Evolutionary conservation across 805 yeast species (phyloP), one percentile per base, ranked within the genome.

Genomic region (Babjeviella inositovora): DNA sequence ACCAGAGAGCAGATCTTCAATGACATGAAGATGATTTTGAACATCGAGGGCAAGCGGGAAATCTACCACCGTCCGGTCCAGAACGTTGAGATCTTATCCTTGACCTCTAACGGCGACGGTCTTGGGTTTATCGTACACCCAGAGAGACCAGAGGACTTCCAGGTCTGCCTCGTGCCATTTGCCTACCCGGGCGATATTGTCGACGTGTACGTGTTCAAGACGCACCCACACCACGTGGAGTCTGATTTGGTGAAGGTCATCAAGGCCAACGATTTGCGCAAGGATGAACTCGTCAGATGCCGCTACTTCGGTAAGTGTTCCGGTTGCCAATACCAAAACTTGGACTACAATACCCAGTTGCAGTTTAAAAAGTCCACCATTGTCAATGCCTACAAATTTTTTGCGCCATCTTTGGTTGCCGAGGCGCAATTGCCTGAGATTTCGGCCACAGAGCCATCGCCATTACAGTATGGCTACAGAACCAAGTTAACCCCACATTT

Each of bases 401-500:
- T 81, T 41, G 82, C 87, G 1, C 75, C 80, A 8, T 45, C 48
- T 3, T 50, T 76, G 24, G 35, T 54, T 1, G 34, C 43, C 3
- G 33, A 42, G 8, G 50, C 47, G 0, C 40, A 50, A 21, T 42
- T 80, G 11, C 95, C 95, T 0, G 53, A 35, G 6, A 53, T 87
- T 17, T 62, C 62, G 2, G 47, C 55, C 2, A 80, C 93, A 0
- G 64, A 74, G 18, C 64, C 71, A 5, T 79, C 93, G 7, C 98
- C 98, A 4, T 50, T 69, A 27, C 61, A 72, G 33, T 77, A 61
- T 42, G 57, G 60, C 17, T 90, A 90, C 48, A 61, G 98, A 42
- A 90, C 98, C 1, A 90, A 90, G 42, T 60, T 90, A 19, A 90
- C 98, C 0, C 98, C 98, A 5, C 98, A 90, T 50, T 90, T 85